phyloP scores from a whole-genome alignment of 2,329 filamentous ascomycete species.

The Rhynchosporium graminicola region DNA sequence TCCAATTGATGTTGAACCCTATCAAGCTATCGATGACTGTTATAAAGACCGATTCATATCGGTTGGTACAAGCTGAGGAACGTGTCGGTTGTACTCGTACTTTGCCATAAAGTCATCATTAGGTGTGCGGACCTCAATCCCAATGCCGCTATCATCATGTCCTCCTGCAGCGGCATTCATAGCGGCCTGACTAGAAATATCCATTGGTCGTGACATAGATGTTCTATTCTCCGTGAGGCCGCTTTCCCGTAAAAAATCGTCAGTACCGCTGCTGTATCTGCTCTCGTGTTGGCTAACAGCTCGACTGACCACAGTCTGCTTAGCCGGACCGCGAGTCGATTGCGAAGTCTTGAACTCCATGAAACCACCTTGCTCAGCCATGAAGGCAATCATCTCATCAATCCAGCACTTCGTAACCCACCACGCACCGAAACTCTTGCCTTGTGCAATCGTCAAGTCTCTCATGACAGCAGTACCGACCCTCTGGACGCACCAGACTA shows the following conservation, averaged over 20 bases:
- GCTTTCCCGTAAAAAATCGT: conserved; percentile 36
- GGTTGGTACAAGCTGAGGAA: conserved; percentile 30
- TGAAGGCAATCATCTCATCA: conserved; percentile 89
- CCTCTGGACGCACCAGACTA: conserved; percentile 75
- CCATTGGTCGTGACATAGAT: conserved; percentile 38
- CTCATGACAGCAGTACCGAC: conserved; percentile 76
- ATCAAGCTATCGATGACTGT: conserved; percentile 28
- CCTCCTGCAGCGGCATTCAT: conserved; percentile 48
- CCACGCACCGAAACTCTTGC: conserved; percentile 84
- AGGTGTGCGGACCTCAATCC: conserved; percentile 69
- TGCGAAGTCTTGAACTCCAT: conserved; percentile 59
- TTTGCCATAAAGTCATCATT: conserved; percentile 67
- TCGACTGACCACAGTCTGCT: conserved; percentile 27
- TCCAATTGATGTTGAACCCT: conserved; percentile 8
- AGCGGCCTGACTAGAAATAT: conserved; percentile 47
- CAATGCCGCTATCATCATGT: conserved; percentile 75
- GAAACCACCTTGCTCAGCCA: conserved; percentile 89
- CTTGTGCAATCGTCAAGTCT: conserved; percentile 77
- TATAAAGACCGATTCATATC: conserved; percentile 28
- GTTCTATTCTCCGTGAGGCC: conserved; percentile 28
- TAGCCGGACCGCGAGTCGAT: conserved; percentile 34
- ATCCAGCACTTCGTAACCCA: conserved; percentile 96
- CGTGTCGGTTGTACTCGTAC: conserved; percentile 47
- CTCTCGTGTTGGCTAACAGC: conserved; percentile 34
- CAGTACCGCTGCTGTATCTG: conserved; percentile 39